phyloP scores from a whole-genome alignment of 805 yeast genomes.

The Wickerhamomyces ciferrii region DNA sequence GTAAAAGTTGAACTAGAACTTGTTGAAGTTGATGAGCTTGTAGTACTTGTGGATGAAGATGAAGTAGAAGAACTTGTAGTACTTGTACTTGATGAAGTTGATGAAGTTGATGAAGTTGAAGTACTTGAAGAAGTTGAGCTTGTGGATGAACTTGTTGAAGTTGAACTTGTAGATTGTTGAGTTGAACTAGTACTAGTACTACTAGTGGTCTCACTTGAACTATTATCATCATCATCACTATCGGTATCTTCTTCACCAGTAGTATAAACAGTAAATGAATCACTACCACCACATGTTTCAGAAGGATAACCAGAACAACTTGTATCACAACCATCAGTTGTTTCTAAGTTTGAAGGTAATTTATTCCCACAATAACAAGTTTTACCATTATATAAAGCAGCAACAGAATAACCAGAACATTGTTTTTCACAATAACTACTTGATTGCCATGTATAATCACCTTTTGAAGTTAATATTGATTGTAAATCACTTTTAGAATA shows the following conservation, averaged over 20 bases:
- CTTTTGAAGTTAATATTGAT: slow-evolving; percentile 28
- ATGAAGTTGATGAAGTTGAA: slow-evolving; percentile 4
- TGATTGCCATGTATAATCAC: slow-evolving; percentile 53
- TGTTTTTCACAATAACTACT: slow-evolving; percentile 46
- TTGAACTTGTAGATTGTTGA: slow-evolving; percentile 2
- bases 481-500: slow-evolving; percentile 22
- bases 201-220: too few relatives aligned
- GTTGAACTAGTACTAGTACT: not conserved
- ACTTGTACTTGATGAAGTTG: slow-evolving; percentile 5
- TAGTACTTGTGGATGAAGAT: slow-evolving; percentile 8
- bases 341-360: slow-evolving; percentile 26
- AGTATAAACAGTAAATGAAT: slow-evolving; percentile 39
- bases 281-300: slow-evolving; percentile 61
- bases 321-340: slow-evolving; percentile 31
- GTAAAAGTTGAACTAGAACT: slow-evolving; percentile 9
- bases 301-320: slow-evolving; percentile 58
- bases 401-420: slow-evolving; percentile 43
- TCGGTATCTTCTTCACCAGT: slow-evolving; percentile 22
- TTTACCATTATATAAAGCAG: slow-evolving; percentile 48
- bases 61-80: slow-evolving; percentile 9
- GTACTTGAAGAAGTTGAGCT: slow-evolving; percentile 7
- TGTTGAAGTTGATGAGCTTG: slow-evolving; percentile 3
- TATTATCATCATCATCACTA: slow-evolving; percentile 1
- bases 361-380: slow-evolving; percentile 65
- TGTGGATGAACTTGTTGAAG: slow-evolving; percentile 5